Evolutionary conservation across 768 basidiomycete genomes (phyloP), one percentile per base, ranked within the genome.

Genomic region (Lepiota venenata): DNA sequence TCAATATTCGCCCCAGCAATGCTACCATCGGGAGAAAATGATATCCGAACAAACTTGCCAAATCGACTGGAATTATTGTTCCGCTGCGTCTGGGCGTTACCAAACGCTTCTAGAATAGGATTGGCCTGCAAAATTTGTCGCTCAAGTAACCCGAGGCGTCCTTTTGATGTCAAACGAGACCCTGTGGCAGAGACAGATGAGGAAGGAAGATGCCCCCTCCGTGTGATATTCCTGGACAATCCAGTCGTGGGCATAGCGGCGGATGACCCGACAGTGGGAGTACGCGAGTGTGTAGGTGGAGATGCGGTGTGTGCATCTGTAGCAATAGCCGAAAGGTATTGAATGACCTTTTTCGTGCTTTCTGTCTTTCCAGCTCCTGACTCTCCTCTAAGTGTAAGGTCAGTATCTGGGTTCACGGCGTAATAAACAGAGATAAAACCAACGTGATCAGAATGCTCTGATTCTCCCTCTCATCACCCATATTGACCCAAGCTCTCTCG

Each of bases 51-150:
- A 67, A 99, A 99, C 71, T 99, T 99, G 27, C 94, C 95, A 67
- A 99, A 99, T 37, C 97, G 90, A 79, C 91, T 93, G 1, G 97
- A 98, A 65, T 99, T 99, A 71, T 98, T 98, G 66, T 99, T 99
- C 42, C 95, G 78, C 71, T 97, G 91, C 0, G 97, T 98, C 68
- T 98, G 97, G 4, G 97, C 96, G 66, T 99, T 99, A 27, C 97
- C 97, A 60, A 99, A 98, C 3, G 97, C 91, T 67, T 99, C 97
- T 4, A 99, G 76, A 55, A 99, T 91, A 1, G 97, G 97, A 64
- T 98, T 99, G 37, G 95, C 95, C 68, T 98, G 94, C 18, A 98
- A 78, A 60, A 99, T 98, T 69, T 98, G 97, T 25, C 91, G 83
- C 68, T 98, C 97, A 32, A 99, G 78, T 11, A 96, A 78, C 46